phyloP scores from a whole-genome alignment of 257 asterid species.

The Fraxinus quadrangulata region DNA sequence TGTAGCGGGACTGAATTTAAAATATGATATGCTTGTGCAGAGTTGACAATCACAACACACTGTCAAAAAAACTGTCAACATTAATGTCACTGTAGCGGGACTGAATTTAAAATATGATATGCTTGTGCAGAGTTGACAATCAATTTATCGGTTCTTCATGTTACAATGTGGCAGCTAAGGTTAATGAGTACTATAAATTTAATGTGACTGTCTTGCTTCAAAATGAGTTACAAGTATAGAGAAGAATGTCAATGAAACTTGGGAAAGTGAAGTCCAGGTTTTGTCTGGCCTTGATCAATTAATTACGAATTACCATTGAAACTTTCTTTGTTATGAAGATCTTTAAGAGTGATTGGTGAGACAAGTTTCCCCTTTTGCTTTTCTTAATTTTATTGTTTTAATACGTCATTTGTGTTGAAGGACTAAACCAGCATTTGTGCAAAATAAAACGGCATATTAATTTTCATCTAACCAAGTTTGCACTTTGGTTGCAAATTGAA shows the following conservation, averaged over 20 bases:
- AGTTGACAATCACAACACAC: neutral
- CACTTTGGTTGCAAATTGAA: neutral
- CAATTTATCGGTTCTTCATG: neutral
- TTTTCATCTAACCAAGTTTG: neutral
- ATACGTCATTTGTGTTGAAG: neutral
- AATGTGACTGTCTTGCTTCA: neutral
- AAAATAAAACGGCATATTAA: neutral
- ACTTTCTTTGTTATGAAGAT: neutral
- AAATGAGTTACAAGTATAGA: neutral
- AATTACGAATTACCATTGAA: neutral
- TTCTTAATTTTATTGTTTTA: neutral
- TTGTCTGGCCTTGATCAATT: neutral
- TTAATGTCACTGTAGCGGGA: no score
- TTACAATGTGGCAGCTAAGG: neutral
- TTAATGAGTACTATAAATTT: neutral
- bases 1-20: neutral
- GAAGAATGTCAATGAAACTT: neutral
- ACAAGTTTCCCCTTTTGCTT: neutral
- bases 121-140: neutral
- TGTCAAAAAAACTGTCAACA: no score
- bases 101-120: neutral
- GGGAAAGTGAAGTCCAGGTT: neutral
- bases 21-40: conserved; percentile 2
- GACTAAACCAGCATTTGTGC: neutral
- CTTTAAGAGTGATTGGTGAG: neutral